Evolutionary conservation across 768 basidiomycete species (phyloP).

Genomic region (Gloeophyllum trabeum): DNA sequence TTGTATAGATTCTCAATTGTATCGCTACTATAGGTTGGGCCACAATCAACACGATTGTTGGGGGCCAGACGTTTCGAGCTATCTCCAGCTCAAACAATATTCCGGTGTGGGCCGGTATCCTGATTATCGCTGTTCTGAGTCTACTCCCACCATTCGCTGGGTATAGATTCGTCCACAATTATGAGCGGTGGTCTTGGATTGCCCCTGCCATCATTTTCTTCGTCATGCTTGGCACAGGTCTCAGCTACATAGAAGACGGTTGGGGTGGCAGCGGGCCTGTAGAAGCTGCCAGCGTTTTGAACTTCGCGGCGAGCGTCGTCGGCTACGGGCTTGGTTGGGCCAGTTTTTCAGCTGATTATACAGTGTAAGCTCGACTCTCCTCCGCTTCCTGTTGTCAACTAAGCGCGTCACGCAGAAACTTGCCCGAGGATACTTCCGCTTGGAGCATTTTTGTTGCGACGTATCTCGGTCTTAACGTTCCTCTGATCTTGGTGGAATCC

Average conservation of each 20-base stretch:
- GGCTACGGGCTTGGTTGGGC: slow-evolving; percentile 30
- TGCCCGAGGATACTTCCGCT: slow-evolving; percentile 20
- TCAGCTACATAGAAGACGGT: slow-evolving; percentile 13
- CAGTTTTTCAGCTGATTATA: slow-evolving; percentile 28
- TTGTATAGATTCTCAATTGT: slow-evolving; percentile 20
- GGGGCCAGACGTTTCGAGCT: slow-evolving; percentile 20
- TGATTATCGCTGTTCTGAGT: slow-evolving; percentile 30
- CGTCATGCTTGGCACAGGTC: slow-evolving; percentile 19
- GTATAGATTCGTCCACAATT: slow-evolving; percentile 27
- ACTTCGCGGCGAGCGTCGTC: slow-evolving; percentile 21
- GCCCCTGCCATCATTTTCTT: slow-evolving; percentile 28
- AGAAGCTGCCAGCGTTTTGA: slow-evolving; percentile 24
- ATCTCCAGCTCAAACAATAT: slow-evolving; percentile 17
- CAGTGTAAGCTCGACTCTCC: slow-evolving; percentile 17
- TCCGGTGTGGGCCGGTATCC: slow-evolving; percentile 27
- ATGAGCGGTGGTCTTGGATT: slow-evolving; percentile 30
- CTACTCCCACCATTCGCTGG: slow-evolving; percentile 28
- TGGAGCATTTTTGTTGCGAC: slow-evolving; percentile 36
- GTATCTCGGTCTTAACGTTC: slow-evolving; percentile 38
- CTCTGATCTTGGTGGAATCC: slow-evolving; percentile 24
- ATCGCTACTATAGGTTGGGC: slow-evolving; percentile 33
- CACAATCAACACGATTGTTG: slow-evolving; percentile 22
- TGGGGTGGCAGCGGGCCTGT: slow-evolving; percentile 17
- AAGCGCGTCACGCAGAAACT: not conserved
- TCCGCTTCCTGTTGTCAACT: not conserved